phyloP scores from a whole-genome alignment of 441 rosid genomes.

The Raphanus hybrid region DNA sequence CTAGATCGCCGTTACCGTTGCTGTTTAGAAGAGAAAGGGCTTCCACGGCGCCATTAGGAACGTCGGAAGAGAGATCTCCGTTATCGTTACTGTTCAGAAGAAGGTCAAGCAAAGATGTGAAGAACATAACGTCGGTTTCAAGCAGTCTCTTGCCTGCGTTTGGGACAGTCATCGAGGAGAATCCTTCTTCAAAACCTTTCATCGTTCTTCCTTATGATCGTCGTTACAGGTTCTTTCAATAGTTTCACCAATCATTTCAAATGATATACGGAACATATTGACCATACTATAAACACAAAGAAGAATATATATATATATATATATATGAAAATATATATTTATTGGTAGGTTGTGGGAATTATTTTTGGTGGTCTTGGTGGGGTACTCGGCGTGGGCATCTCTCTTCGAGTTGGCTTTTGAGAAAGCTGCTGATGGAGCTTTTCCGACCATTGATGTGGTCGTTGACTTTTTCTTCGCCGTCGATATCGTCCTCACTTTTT shows the following conservation, averaged over 20 bases:
- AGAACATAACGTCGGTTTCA: constrained; percentile 71
- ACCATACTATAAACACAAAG: neutral
- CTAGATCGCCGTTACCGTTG: constrained; percentile 54
- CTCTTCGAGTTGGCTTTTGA: constrained; percentile 78
- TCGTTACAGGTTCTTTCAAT: constrained; percentile 62
- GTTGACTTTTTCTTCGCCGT: constrained; percentile 82
- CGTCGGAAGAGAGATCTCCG: constrained; percentile 49
- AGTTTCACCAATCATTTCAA: neutral
- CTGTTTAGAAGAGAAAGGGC: constrained; percentile 43
- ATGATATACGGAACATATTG: too few species aligned
- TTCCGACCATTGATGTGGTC: constrained; percentile 60
- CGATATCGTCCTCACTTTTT: constrained; percentile 85
- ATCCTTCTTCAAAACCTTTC: constrained; percentile 52
- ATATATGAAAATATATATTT: neutral
- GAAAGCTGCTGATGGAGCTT: constrained; percentile 56
- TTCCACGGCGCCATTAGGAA: constrained; percentile 18
- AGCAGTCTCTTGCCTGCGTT: constrained; percentile 91
- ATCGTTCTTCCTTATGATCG: constrained; percentile 80
- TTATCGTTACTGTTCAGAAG: constrained; percentile 56
- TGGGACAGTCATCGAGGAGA: constrained; percentile 62
- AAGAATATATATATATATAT: too few species aligned
- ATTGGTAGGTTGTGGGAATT: constrained; percentile 71
- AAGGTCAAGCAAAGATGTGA: constrained; percentile 59
- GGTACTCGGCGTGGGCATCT: constrained; percentile 93
- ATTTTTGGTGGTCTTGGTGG: constrained; percentile 68